phyloP scores from a whole-genome alignment of 1,139 yeast species.

The Sugiyamaella sp. region DNA sequence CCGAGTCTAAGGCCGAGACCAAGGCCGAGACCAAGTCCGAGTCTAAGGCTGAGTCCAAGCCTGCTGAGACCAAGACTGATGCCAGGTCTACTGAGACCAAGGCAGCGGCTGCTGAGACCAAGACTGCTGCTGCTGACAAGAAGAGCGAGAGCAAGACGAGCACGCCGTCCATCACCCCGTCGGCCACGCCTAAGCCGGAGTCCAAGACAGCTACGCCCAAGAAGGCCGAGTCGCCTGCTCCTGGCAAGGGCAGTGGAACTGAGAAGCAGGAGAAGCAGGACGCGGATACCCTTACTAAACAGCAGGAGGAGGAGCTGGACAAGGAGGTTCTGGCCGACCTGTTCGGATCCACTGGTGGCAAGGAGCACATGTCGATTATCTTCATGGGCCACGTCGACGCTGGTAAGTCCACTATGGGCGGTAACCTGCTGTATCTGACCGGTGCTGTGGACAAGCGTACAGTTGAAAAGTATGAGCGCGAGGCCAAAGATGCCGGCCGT shows the following conservation, averaged over 20 bases:
- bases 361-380: slow-evolving; percentile 93
- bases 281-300: slow-evolving; percentile 60
- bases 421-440: slow-evolving; percentile 86
- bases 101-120: slow-evolving; percentile 17
- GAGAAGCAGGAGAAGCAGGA: slow-evolving; percentile 34
- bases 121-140: slow-evolving; percentile 23
- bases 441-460: slow-evolving; percentile 99
- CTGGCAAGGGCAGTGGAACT: not conserved
- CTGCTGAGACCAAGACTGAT: slow-evolving; percentile 22
- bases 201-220: slow-evolving; percentile 35
- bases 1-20: slow-evolving; percentile 19
- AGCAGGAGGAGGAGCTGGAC: slow-evolving; percentile 85
- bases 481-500: slow-evolving; percentile 98
- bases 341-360: slow-evolving; percentile 74
- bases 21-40: slow-evolving; percentile 18
- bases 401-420: slow-evolving; percentile 99
- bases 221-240: slow-evolving; percentile 31
- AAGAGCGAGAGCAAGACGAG: slow-evolving; percentile 41
- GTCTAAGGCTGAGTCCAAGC: too few relatives aligned
- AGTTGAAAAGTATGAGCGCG: slow-evolving; percentile 97
- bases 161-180: slow-evolving; percentile 35
- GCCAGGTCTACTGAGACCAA: slow-evolving; percentile 18
- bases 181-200: slow-evolving; percentile 34
- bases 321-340: slow-evolving; percentile 85
- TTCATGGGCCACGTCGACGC: slow-evolving; percentile 99